phyloP scores from a whole-genome alignment of 2,329 filamentous ascomycete genomes.

The Akanthomyces lecanii region DNA sequence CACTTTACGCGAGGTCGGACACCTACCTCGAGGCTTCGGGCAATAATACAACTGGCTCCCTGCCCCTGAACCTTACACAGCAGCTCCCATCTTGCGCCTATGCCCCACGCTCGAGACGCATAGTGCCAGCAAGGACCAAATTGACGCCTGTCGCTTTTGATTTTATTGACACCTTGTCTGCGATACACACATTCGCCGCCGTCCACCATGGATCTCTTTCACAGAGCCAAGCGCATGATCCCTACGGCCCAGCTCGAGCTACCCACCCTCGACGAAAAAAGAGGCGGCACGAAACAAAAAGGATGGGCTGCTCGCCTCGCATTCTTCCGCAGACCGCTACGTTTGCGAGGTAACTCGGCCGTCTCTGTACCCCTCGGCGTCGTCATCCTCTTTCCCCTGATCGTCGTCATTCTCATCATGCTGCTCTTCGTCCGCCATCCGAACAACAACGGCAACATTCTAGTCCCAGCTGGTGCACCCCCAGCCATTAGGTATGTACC shows the following conservation, averaged over 20 bases:
- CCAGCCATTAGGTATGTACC: slow-evolving; percentile 73
- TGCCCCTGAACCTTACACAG: slow-evolving; percentile 8
- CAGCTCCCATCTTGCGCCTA: slow-evolving; percentile 1
- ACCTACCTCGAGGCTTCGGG: not conserved
- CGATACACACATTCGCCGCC: not conserved
- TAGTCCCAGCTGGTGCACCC: slow-evolving; percentile 84
- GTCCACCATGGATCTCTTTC: slow-evolving; percentile 53
- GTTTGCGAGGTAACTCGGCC: slow-evolving; percentile 84
- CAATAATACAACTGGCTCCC: not conserved
- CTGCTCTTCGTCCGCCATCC: slow-evolving; percentile 87
- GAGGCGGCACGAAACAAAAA: slow-evolving; percentile 34
- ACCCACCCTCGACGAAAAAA: slow-evolving; percentile 51
- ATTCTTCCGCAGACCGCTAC: slow-evolving; percentile 82
- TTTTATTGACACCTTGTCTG: not conserved
- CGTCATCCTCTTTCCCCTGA: slow-evolving; percentile 85
- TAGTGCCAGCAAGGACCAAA: not conserved
- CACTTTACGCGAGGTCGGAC: not conserved
- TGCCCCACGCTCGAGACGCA: not conserved
- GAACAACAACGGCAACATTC: slow-evolving; percentile 71
- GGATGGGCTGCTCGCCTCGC: slow-evolving; percentile 54
- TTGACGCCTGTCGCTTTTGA: not conserved
- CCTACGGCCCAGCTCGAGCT: slow-evolving; percentile 41
- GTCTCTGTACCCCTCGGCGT: slow-evolving; percentile 90
- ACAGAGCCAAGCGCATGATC: slow-evolving; percentile 50
- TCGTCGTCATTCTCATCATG: slow-evolving; percentile 87